Conservation (phyloP, 257 asterid genomes). For the Ilex aquifolium region DNA sequence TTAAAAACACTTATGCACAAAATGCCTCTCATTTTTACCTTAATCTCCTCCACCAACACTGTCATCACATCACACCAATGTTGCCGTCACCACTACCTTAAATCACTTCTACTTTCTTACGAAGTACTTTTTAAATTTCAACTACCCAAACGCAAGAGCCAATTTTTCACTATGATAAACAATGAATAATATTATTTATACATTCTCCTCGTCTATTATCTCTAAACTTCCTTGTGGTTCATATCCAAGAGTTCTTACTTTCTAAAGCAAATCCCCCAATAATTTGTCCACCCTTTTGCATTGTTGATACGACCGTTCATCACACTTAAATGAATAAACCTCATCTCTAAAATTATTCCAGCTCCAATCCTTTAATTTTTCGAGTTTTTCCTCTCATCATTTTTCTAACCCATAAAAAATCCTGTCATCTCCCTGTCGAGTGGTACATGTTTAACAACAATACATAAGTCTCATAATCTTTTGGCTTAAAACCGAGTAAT, state of each 20-base stretch:
- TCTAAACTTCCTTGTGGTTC: slow-evolving; percentile 28
- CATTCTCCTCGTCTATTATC: slow-evolving; percentile 22
- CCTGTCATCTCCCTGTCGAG: slow-evolving; percentile 65
- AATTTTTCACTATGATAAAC: slow-evolving; percentile 50
- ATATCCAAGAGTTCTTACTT: slow-evolving; percentile 42
- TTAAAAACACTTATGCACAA: too few species aligned
- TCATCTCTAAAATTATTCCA: slow-evolving; percentile 69
- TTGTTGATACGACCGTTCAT: slow-evolving; percentile 21
- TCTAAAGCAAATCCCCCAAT: slow-evolving; percentile 44
- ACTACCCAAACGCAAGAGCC: too few species aligned
- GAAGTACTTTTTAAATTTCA: too few species aligned
- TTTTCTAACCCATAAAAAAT: slow-evolving; percentile 67
- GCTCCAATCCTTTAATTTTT: slow-evolving; percentile 63
- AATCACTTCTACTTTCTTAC: too few species aligned
- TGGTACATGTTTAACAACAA: slow-evolving; percentile 64
- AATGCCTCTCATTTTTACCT: too few species aligned
- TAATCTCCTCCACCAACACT: too few species aligned
- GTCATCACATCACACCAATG: too few species aligned
- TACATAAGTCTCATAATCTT: slow-evolving; percentile 56
- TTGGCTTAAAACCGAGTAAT: slow-evolving; percentile 64
- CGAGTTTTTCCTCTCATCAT: slow-evolving; percentile 58
- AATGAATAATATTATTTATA: slow-evolving; percentile 17
- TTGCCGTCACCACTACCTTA: too few species aligned
- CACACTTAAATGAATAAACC: slow-evolving; percentile 55
- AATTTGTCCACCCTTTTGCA: slow-evolving; percentile 25